phyloP scores from a whole-genome alignment of 2,329 filamentous ascomycete species.

The Pseudonectria buxi region DNA sequence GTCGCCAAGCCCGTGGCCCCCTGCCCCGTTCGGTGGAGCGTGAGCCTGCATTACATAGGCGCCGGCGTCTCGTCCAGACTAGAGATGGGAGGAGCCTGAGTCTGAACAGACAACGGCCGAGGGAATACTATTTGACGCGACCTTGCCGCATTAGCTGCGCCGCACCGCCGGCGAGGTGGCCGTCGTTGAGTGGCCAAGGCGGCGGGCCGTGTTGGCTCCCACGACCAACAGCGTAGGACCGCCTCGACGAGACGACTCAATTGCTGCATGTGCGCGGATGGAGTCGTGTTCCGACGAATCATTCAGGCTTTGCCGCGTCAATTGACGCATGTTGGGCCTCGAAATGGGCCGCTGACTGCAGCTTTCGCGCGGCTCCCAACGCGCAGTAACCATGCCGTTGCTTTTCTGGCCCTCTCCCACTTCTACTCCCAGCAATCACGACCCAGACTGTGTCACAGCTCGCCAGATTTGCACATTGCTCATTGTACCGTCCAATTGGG shows the following conservation, averaged over 20 bases:
- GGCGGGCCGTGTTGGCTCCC: conserved; percentile 12
- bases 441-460: no score
- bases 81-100: no score
- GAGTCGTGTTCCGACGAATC: conserved; percentile 10
- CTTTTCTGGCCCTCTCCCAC: no score
- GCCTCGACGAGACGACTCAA: conserved; percentile 7
- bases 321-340: conserved; percentile 2
- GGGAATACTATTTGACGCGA: conserved; percentile 8
- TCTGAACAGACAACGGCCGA: conserved; percentile 5
- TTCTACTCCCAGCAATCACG: no score
- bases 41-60: conserved; percentile 18
- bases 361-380: neutral
- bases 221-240: conserved; percentile 8
- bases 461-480: no score
- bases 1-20: neutral
- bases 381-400: no score
- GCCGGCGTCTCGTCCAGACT: conserved; percentile 10
- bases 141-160: conserved; percentile 11
- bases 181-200: no score
- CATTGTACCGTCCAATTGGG: no score
- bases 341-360: neutral
- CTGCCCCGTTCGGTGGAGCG: conserved; percentile 3
- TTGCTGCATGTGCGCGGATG: conserved; percentile 10
- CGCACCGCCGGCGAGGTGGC: neutral
- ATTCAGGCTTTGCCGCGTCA: conserved; percentile 9